Evolutionary conservation across 495 filamentous ascomycete genomes (phyloP).

Genomic region (Melanomma pulvis-pyrius): DNA sequence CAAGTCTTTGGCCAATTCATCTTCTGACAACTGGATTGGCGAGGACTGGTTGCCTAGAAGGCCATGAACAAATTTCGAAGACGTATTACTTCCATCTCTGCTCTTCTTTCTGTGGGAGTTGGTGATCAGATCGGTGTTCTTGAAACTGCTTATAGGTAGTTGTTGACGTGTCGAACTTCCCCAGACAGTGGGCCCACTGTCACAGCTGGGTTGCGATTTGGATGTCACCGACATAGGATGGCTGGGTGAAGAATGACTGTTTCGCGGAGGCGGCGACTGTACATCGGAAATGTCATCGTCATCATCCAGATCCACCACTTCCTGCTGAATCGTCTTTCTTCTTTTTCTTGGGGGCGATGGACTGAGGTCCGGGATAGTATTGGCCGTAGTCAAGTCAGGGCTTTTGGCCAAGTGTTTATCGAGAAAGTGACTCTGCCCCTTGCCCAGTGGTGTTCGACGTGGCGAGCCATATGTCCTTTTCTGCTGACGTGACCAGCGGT

Average conservation of each 20-base stretch:
- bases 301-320: not conserved
- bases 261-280: not conserved
- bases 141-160: not conserved
- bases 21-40: not conserved
- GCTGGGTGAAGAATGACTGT: not conserved
- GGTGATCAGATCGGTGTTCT: not conserved
- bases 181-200: not conserved
- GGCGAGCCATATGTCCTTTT: not conserved
- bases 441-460: not conserved
- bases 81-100: not conserved
- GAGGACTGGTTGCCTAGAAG: too few relatives aligned
- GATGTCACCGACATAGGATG: not conserved
- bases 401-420: not conserved
- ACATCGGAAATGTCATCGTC: not conserved
- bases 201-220: slow-evolving; percentile 8
- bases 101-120: slow-evolving; percentile 9
- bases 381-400: not conserved
- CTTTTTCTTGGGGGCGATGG: not conserved
- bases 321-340: not conserved
- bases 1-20: not conserved
- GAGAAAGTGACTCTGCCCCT: not conserved
- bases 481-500: not conserved
- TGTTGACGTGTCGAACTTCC: not conserved
- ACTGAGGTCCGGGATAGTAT: not conserved
- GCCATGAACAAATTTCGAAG: too few relatives aligned